Conservation (phyloP, 169 alveolate genomes). For the Plasmodium inui region DNA sequence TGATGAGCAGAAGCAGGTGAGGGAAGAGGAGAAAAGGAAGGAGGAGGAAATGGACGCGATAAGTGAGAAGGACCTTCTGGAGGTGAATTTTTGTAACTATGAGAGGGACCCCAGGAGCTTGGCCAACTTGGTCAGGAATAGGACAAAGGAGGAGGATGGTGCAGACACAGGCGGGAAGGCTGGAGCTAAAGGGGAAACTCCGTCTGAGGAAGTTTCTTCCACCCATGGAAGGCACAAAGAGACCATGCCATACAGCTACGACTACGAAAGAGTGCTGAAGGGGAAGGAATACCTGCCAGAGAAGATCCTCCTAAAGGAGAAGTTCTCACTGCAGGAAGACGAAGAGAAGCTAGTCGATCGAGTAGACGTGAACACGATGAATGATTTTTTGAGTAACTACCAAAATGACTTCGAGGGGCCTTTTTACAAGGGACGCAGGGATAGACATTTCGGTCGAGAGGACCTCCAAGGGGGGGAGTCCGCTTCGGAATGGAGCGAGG, state of each 20-base stretch:
- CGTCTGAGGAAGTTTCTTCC: background rate
- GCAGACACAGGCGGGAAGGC: background rate
- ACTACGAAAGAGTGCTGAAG: constrained; percentile 51
- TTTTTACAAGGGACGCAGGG: constrained; percentile 54
- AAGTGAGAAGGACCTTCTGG: constrained; percentile 44
- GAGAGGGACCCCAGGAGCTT: constrained; percentile 71
- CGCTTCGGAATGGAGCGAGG: background rate
- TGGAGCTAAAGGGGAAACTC: background rate
- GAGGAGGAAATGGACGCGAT: constrained; percentile 32
- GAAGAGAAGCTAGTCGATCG: constrained; percentile 7
- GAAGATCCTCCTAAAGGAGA: constrained; percentile 31
- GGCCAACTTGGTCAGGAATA: constrained; percentile 18
- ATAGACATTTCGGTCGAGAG: constrained; percentile 37
- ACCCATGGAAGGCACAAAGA: background rate
- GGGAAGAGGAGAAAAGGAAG: constrained; percentile 53
- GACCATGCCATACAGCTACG: constrained; percentile 42
- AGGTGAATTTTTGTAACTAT: constrained; percentile 58
- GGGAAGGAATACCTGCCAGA: constrained; percentile 45
- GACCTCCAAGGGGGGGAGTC: background rate
- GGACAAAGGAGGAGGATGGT: constrained; percentile 18
- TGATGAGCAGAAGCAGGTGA: constrained; percentile 46
- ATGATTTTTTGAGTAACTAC: constrained; percentile 32
- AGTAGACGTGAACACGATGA: constrained; percentile 12
- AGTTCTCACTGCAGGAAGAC: constrained; percentile 22
- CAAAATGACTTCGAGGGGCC: constrained; percentile 20